Percentiles rank a stretch among this genome's conserved stretches.
Evolutionary conservation across 805 yeast species (phyloP).

Genomic region (Sungouiella thailandica): DNA sequence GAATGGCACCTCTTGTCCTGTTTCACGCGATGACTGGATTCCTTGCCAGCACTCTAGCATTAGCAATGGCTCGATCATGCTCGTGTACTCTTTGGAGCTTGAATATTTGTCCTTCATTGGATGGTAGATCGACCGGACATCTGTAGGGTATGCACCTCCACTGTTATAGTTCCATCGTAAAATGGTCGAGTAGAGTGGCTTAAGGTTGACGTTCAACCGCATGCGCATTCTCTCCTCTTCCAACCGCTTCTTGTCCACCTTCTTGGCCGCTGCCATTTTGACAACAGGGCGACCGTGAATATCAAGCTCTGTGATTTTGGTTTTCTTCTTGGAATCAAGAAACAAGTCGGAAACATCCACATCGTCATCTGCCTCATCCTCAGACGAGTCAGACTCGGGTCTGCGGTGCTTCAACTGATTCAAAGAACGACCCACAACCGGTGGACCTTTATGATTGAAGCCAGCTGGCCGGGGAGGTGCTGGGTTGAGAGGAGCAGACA

Average conservation of each 20-base stretch:
- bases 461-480: conserved; percentile 54
- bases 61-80: conserved; percentile 71
- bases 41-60: conserved; percentile 94
- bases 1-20: conserved; percentile 58
- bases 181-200: conserved; percentile 65
- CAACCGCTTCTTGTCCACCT: conserved; percentile 32
- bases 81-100: conserved; percentile 60
- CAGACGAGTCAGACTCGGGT: conserved; percentile 30
- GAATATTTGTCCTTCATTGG: conserved; percentile 53
- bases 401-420: conserved; percentile 29
- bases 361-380: conserved; percentile 28
- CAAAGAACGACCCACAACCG: conserved; percentile 33
- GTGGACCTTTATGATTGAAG: conserved; percentile 34
- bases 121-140: conserved; percentile 35
- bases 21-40: conserved; percentile 65
- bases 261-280: conserved; percentile 20
- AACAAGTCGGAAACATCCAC: conserved; percentile 39
- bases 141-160: conserved; percentile 54
- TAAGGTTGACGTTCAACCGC: conserved; percentile 72
- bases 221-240: conserved; percentile 76
- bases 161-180: conserved; percentile 73
- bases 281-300: conserved; percentile 37
- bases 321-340: conserved; percentile 30
- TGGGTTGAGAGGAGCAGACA: conserved; percentile 24
- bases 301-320: conserved; percentile 39